phyloP scores from a whole-genome alignment of 225 moss, liverwort and hornwort genomes.

The Climacium dendroides region DNA sequence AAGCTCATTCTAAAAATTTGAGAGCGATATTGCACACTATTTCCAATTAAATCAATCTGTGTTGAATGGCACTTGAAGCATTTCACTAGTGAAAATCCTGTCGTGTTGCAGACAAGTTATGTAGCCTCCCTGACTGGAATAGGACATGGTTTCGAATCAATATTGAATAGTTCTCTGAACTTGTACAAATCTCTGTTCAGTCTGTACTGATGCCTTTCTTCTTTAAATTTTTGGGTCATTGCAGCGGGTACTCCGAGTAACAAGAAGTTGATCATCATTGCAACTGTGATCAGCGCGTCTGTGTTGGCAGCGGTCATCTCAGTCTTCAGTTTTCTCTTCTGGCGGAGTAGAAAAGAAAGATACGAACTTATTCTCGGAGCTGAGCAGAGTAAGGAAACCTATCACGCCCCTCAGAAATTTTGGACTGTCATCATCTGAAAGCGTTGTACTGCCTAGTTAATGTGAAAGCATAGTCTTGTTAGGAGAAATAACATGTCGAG shows the following conservation, averaged over 20 bases:
- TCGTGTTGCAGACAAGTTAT: background rate
- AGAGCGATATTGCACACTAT: background rate
- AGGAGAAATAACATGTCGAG: background rate
- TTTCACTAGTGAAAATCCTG: too few relatives aligned
- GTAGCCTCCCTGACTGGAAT: too few relatives aligned
- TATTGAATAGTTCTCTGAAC: background rate
- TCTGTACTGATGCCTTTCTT: background rate
- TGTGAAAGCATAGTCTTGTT: background rate
- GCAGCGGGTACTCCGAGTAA: background rate
- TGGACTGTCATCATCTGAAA: too few relatives aligned
- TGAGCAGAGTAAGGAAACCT: background rate
- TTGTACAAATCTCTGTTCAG: background rate
- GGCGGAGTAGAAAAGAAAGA: conserved; percentile 4
- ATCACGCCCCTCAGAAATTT: background rate
- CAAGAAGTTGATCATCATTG: background rate
- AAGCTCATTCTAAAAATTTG: background rate
- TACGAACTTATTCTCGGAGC: conserved; percentile 4
- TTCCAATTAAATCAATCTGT: too few relatives aligned
- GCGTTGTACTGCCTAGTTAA: background rate
- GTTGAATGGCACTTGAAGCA: too few relatives aligned
- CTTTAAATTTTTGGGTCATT: background rate
- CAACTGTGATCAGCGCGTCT: background rate
- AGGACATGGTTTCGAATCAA: background rate
- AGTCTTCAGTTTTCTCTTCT: background rate
- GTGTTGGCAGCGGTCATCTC: background rate